Base-by-base conservation (phyloP, 495 filamentous ascomycete species). In the Copromyces sp. region DNA sequence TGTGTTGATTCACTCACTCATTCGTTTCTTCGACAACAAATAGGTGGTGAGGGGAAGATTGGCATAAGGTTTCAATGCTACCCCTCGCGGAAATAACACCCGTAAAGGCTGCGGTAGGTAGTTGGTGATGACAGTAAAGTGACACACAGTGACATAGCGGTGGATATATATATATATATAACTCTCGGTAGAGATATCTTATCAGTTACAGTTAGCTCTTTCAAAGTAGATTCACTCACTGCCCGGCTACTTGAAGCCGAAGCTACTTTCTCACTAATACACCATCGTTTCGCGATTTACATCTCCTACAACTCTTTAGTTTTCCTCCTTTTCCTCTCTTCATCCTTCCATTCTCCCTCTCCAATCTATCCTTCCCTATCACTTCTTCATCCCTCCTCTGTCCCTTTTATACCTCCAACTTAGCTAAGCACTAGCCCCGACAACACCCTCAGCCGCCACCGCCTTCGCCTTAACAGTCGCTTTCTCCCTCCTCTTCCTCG, bases 401-500 rank as follows among this genome's bases (percentile, higher is more conserved):
- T 37, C 35, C 35, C 35, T 37, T 37, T 5, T 37, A 3, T 37
- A 37, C 35, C 35, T 37, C 35, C 35, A 37, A 37, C 35, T 37
- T 37, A 37, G 35, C 35, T 20, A 45, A n/a, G 8, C 47, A 59
- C 4, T 20, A 29, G n/a, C 20, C 4, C 11, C 20, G 7, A 3
- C 47, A 24, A n/a, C 47, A 12, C 47, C 9, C 11, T 29, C 53
- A 16, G 29, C 53, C 6, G 5, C 3, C 12, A 12, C 53, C 12
- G 14, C 53, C 47, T 59, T 59, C 20, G 24, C 24, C 29, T 35
- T 65, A 17, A 17, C 29, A 37, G 76, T 78, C 11, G 80, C 82
- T 73, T 87, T 88, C 4, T 79, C 82, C 41, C 83, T 78, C 76
- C 74, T 82, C 79, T 88, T 88, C 74, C 84, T 79, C 44, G 82